Evolutionary conservation across 192 early-diverging fungal species (phyloP), one percentile per base, ranked within the genome.

Genomic region (Coemansia sp.): DNA sequence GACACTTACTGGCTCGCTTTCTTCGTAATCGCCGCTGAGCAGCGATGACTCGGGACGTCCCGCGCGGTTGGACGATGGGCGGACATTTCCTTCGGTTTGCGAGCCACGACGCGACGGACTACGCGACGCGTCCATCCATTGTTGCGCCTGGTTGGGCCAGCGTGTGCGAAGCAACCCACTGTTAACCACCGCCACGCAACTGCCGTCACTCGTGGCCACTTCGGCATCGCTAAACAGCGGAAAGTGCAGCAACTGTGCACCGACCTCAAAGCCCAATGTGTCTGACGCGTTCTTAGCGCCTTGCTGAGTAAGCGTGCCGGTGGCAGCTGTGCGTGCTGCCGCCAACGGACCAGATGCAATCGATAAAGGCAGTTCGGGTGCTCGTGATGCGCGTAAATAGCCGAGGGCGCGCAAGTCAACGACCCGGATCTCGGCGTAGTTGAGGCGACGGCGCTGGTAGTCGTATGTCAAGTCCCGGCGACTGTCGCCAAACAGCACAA

Each of bases 321-420:
- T 58, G 13, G 69, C 71, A 1, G 67, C 75, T 3, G 65, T 51
- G 2, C 62, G 62, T 1, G 63, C 64, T 1, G 78, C 73, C 0
- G 72, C 65, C 58, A 70, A 47, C 2, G 56, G 22, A 56, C 48
- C 74, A 69, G 12, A 73, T 41, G 54, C 78, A 78, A 61, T 78
- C 35, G 29, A 69, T 66, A 49, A 78, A 10, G 66, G 72, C 58
- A 62, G 53, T 35, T 63, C 71, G 3, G 54, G 53, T 14, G 56
- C 27, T 16, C 48, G 52, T 64, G 76, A 57, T 72, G 71, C 64
- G 83, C 88, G 59, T 84, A 81, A 6, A 41, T 68, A 82, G 18
- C 91, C 91, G 68, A 93, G 89, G 0, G 89, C 89, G 32, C 90
- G 87, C 59, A 91, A 62, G 56, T 90, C 85, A 4, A 93, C 83